Conservation (phyloP, 1,139 yeast genomes). For the Suhomyces atakaporum region DNA sequence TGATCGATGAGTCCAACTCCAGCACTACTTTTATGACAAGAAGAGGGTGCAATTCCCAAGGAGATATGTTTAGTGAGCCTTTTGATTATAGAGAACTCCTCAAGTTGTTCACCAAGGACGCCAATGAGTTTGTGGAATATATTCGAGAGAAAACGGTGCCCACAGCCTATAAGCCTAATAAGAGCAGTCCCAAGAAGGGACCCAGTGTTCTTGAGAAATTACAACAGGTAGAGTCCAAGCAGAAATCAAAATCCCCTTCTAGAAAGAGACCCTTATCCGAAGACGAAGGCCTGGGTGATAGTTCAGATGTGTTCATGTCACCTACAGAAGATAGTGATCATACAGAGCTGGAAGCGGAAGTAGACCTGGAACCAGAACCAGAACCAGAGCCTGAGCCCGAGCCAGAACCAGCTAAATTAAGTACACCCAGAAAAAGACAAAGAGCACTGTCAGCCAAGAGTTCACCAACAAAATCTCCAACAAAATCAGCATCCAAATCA, state of each 20-base stretch:
- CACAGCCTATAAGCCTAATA: constrained; percentile 20
- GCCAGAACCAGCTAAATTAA: constrained; percentile 13
- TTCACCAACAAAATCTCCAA: constrained; percentile 3
- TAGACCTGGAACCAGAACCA: constrained; percentile 10
- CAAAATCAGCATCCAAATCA: constrained; percentile 10
- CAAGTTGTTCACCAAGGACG: constrained; percentile 22
- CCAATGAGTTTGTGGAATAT: constrained; percentile 28
- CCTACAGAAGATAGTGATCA: constrained; percentile 13
- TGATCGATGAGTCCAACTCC: constrained; percentile 33
- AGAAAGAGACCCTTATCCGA: constrained; percentile 4
- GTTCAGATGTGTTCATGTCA: constrained; percentile 7
- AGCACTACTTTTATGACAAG: constrained; percentile 36
- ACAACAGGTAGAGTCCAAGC: constrained; percentile 3
- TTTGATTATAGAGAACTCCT: constrained; percentile 38
- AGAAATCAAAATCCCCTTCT: neutral
- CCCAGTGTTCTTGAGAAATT: constrained; percentile 13
- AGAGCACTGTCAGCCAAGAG: constrained; percentile 1
- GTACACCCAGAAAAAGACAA: constrained; percentile 13
- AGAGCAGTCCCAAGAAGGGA: constrained; percentile 6
- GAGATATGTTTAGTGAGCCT: constrained; percentile 31
- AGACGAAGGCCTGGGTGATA: constrained; percentile 1
- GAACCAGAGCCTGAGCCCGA: constrained; percentile 14
- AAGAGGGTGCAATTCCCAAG: constrained; percentile 39
- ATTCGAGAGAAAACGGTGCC: constrained; percentile 26
- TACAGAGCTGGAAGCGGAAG: too few species aligned